Percentiles rank a stretch among this genome's conserved stretches.
Conservation (phyloP, 768 basidiomycete genomes). For the Leucosporidium creatinivorum region DNA sequence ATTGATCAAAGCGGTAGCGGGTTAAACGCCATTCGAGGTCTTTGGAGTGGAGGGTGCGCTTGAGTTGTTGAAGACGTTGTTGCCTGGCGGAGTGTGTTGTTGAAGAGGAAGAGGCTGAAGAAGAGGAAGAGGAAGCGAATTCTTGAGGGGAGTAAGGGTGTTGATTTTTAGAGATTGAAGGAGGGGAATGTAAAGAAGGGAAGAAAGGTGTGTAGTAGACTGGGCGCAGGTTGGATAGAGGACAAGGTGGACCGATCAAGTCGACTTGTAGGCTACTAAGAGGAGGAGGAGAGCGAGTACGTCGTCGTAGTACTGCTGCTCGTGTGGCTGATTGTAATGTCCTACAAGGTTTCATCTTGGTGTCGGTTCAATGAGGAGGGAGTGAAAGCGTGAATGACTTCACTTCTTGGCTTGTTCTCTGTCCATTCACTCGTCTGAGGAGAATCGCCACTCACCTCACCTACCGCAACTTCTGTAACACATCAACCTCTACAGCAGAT, state of each 20-base stretch:
- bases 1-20: constrained; percentile 29
- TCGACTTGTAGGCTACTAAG: too few relatives aligned
- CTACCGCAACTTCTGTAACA: not conserved
- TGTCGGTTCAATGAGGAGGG: not conserved
- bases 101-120: constrained; percentile 4
- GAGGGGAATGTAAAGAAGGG: constrained; percentile 9
- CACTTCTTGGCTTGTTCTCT: not conserved
- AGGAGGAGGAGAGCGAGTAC: not conserved
- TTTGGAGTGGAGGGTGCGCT: constrained; percentile 12
- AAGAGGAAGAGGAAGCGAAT: constrained; percentile 27
- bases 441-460: not conserved
- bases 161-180: constrained; percentile 1
- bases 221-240: constrained; percentile 35
- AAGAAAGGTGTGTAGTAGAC: constrained; percentile 35
- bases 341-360: not conserved
- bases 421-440: not conserved
- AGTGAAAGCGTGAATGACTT: not conserved
- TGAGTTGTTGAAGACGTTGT: not conserved
- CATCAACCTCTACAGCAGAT: not conserved
- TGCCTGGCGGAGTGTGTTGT: not conserved
- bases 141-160: constrained; percentile 37
- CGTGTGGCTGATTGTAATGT: not conserved
- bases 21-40: constrained; percentile 34
- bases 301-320: not conserved
- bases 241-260: constrained; percentile 31